Evolutionary conservation across 2,329 filamentous ascomycete species (phyloP).

Genomic region (Aureobasidium mangrovei): DNA sequence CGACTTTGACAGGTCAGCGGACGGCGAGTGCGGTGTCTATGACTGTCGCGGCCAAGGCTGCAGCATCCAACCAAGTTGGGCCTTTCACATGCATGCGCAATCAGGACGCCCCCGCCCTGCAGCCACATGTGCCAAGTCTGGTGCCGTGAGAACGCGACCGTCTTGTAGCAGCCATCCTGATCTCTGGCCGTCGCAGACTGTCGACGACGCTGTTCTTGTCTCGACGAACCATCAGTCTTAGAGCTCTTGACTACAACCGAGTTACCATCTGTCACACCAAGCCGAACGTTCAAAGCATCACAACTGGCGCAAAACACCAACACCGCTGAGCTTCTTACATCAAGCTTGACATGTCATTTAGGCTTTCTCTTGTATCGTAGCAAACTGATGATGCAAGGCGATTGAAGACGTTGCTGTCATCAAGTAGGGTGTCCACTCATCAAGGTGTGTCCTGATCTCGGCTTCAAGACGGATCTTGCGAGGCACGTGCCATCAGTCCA

Average conservation of each 20-base stretch:
- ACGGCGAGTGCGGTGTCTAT: neutral
- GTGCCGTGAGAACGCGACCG: neutral
- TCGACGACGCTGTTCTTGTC: neutral
- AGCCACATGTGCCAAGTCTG: slow-evolving; percentile 1
- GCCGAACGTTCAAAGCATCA: neutral
- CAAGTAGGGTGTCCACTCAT: neutral
- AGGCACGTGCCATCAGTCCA: neutral
- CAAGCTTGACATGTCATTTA: neutral
- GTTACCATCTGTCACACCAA: neutral
- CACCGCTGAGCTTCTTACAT: neutral
- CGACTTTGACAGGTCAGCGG: neutral
- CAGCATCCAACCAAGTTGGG: neutral
- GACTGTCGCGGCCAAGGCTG: slow-evolving; percentile 1
- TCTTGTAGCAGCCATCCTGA: neutral
- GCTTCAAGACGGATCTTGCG: neutral
- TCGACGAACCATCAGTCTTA: neutral
- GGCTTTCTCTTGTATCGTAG: neutral
- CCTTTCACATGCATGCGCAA: slow-evolving; percentile 11
- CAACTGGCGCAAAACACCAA: neutral
- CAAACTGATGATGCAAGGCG: too few relatives aligned
- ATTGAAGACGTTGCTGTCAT: neutral
- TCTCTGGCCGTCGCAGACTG: too few relatives aligned
- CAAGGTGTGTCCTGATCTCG: slow-evolving; percentile 6
- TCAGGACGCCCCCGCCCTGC: slow-evolving; percentile 11
- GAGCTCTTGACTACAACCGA: neutral